Evolutionary conservation across 202 grass and related monocot species (phyloP).

Genomic region (Zizania palustris): DNA sequence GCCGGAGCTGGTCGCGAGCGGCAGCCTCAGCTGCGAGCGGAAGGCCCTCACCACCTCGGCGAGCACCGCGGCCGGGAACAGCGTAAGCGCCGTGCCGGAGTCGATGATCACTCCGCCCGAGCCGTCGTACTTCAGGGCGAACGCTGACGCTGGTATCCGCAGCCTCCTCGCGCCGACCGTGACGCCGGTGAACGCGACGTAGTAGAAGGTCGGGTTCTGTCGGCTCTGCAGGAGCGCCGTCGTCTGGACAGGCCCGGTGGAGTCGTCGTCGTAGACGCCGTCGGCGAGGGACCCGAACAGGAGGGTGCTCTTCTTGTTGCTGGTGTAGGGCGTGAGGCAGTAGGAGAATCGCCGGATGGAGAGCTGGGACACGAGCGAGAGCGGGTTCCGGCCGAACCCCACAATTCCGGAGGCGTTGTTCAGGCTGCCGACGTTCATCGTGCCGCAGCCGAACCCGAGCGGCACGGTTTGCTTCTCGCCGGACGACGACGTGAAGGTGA

Average conservation of each 20-base stretch:
- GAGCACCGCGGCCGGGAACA: slow-evolving; percentile 45
- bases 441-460: slow-evolving; percentile 65
- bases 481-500: slow-evolving; percentile 62
- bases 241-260: slow-evolving; percentile 34
- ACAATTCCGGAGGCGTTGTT: slow-evolving; percentile 71
- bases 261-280: slow-evolving; percentile 31
- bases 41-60: slow-evolving; percentile 48
- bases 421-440: slow-evolving; percentile 52
- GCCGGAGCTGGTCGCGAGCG: slow-evolving; percentile 28
- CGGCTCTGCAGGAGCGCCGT: slow-evolving; percentile 50
- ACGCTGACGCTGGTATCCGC: slow-evolving; percentile 53
- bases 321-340: slow-evolving; percentile 63
- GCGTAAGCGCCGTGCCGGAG: slow-evolving; percentile 66
- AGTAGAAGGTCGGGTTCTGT: slow-evolving; percentile 63
- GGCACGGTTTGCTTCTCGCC: slow-evolving; percentile 17
- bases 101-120: slow-evolving; percentile 66
- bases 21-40: slow-evolving; percentile 46
- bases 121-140: slow-evolving; percentile 50
- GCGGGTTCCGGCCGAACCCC: slow-evolving; percentile 57
- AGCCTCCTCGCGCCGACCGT: slow-evolving; percentile 58
- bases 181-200: slow-evolving; percentile 56
- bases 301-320: slow-evolving; percentile 53
- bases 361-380: slow-evolving; percentile 74
- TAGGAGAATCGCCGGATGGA: slow-evolving; percentile 63
- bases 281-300: slow-evolving; percentile 52